These are phyloP conservation scores for Gentiana macrophylla DNA, from an alignment of 257 asterid genomes.

Conservation along the genomic window DNA sequence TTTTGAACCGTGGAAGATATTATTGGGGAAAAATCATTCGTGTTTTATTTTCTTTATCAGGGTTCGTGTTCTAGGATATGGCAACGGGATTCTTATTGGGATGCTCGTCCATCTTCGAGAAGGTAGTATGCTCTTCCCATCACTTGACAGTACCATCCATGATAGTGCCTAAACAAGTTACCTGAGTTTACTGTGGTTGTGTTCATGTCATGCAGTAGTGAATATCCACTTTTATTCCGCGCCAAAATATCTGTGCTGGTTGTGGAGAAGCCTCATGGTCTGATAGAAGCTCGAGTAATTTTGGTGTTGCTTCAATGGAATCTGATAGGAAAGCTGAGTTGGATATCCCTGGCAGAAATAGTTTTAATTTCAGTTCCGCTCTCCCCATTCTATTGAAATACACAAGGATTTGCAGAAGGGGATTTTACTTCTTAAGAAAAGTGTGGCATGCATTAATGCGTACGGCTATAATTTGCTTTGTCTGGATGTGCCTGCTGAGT, in stretches of 20 bases:
- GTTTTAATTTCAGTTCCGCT: conserved; percentile 76
- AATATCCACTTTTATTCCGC: conserved; percentile 91
- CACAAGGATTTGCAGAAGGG: conserved; percentile 99
- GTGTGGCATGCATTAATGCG: conserved; percentile 90
- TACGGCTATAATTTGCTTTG: conserved; percentile 64
- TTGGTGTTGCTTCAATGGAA: conserved; percentile 89
- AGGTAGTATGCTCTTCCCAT: conserved; percentile 31
- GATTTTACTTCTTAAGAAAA: conserved; percentile 94
- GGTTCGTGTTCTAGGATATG: conserved; percentile 98
- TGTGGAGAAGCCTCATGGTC: conserved; percentile 94
- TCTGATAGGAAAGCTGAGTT: conserved; percentile 73
- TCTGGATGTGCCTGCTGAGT: conserved; percentile 74
- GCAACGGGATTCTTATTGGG: conserved; percentile 97
- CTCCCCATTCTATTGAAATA: conserved; percentile 70
- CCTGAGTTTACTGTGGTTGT: neutral
- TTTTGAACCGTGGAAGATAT: too few relatives aligned
- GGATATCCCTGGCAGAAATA: conserved; percentile 61
- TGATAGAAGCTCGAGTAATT: conserved; percentile 85
- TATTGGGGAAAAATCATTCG: too few relatives aligned
- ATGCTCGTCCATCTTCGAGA: conserved; percentile 94
- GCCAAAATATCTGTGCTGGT: conserved; percentile 69
- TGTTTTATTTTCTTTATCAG: conserved; percentile 24
- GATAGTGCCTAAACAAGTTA: too few relatives aligned
- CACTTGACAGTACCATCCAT: too few relatives aligned
- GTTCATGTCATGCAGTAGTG: conserved; percentile 41